Conservation (phyloP, 2,329 filamentous ascomycete genomes). For the Colletotrichum gloeosporioides region DNA sequence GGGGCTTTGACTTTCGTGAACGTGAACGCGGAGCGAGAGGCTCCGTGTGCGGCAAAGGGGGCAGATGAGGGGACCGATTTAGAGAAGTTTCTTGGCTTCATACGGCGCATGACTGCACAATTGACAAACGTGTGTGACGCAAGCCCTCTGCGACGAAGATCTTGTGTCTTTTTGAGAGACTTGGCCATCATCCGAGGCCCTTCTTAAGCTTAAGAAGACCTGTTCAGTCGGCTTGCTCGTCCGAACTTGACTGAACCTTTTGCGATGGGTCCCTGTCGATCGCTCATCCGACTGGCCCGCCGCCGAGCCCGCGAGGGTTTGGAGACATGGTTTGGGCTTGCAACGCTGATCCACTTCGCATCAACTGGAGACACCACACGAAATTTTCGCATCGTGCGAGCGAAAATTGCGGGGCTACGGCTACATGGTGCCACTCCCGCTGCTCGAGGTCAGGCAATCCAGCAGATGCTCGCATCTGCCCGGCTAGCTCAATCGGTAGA, state of each 20-base stretch:
- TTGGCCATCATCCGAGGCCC: not conserved
- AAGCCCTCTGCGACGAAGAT: not conserved
- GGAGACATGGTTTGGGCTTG: not conserved
- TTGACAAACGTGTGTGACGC: not conserved
- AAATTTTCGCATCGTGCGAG: not conserved
- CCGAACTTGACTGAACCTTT: not conserved
- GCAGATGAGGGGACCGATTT: not conserved
- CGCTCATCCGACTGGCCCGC: not conserved
- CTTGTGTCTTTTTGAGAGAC: not conserved
- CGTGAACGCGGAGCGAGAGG: not conserved
- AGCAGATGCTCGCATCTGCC: constrained; percentile 32
- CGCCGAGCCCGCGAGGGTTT: not conserved
- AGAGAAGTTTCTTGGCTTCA: not conserved
- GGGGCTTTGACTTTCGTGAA: not conserved
- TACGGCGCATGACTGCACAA: not conserved
- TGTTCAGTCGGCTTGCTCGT: not conserved
- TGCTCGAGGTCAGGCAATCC: not conserved
- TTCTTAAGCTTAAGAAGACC: not conserved
- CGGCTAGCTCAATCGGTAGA: constrained; percentile 75
- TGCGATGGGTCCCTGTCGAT: not conserved
- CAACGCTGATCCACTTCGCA: not conserved
- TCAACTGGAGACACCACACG: not conserved
- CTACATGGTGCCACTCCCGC: not conserved
- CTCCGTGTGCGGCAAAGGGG: constrained; percentile 11
- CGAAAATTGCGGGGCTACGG: not conserved